Evolutionary conservation across 164 flowering plant species (phyloP), one percentile per base, ranked within the genome.

Genomic region (Nymphaea thermarum): DNA sequence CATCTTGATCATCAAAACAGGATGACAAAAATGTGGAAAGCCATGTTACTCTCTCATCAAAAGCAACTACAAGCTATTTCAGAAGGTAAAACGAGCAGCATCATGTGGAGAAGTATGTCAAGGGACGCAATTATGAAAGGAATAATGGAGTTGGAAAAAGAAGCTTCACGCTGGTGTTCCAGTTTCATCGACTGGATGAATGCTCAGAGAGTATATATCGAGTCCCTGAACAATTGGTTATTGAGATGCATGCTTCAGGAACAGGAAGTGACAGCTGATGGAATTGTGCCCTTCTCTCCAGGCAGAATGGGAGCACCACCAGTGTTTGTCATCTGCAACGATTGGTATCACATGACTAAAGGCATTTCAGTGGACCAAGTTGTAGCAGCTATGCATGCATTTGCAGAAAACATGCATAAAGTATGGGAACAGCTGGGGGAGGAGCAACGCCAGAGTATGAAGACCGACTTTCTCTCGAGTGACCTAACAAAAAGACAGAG

Each of bases 251-350:
- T 95, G 65, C 63, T 36, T 4, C 74, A 83, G 44, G 88, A 85
- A 76, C 88, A 82, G 3, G 99, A 90, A 81, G 85, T 68, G 72
- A 92, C 98, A 6, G 61, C 85, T 5, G 98, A 95, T 77, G 99
- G 99, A 53, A 18, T 78, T 44, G 76, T 83, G n/a, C 98, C 99
- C 55, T 92, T 83, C 77, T 92, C 99, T 64, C 99, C 99, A 3
- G 64, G 94, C 62, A 79, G 94, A 36, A 72, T 82, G 17, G 93
- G 96, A 18, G 97, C 96, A 66, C 99, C 99, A 6, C 89, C 85
- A 6, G 75, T 89, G 55, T 92, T 95, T 64, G 71, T 90, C 25
- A 77, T 85, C 10, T 87, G 88, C 85, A 84, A 85, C 67, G 99
- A 95, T 72, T 95, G 99, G 99, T 70, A 71, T 65, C 84, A 87